Evolutionary conservation across 2,329 filamentous ascomycete species (phyloP), one percentile per base, ranked within the genome.

Genomic region (Colletotrichum zoysiae): DNA sequence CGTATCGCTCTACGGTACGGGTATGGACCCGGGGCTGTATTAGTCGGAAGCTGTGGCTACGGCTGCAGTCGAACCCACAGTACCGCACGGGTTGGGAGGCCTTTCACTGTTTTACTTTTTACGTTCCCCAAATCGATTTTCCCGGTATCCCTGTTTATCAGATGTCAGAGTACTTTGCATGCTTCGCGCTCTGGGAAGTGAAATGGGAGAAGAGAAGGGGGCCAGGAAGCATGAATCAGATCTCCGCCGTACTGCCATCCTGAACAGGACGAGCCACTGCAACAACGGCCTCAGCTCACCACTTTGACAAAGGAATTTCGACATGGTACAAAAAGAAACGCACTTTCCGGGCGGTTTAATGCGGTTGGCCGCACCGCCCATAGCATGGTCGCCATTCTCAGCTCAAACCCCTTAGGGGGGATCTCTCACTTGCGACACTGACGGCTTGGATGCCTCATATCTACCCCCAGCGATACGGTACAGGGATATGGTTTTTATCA

Each of bases 381-480:
- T 30, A 46, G 44, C 30, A 3, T 30, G 33, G 23, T 35, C 60
- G 20, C 38, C 30, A 23, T 44, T 62, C 33, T 50, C 56, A 61
- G 50, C 48, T 48, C 40, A 18, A n/a, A 5, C 16, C 42, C 40
- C 35, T 53, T 9, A 33, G 42, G 56, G 56, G 65, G 65, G 38
- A 8, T 33, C 51, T 53, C 40, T n/a, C 56, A 65, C 59, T 70
- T 72, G 55, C 67, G 62, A 67, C 67, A 73, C 67, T 71, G 57
- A 50, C 67, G 70, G 67, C 67, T 71, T 62, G 60, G 70, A 71
- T 71, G 67, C 61, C 44, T 71, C 70, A 67, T 57, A 71, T 71
- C 50, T 71, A 50, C 67, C 67, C 67, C 61, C 58, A 59, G 57
- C 48, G 67, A 71, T 73, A 71, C 56, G 57, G 57, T 30, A 71